phyloP scores from a whole-genome alignment of 2,329 filamentous ascomycete species.

The Calonectria pteridis region DNA sequence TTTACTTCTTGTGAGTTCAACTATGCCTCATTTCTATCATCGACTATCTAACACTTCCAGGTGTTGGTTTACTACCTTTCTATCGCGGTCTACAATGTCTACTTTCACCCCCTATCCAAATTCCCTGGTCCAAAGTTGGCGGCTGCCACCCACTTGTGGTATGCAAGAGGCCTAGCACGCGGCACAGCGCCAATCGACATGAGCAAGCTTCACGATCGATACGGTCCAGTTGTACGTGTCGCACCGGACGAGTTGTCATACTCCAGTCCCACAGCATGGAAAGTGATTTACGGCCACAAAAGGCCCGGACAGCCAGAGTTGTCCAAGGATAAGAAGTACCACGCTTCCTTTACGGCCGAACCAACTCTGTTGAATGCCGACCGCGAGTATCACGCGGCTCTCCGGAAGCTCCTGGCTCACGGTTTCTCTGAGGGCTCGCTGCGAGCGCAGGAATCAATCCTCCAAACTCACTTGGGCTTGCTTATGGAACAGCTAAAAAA shows the following conservation, averaged over 20 bases:
- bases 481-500: neutral
- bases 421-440: neutral
- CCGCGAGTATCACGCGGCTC: neutral
- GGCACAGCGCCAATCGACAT: neutral
- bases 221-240: neutral
- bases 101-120: neutral
- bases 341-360: neutral
- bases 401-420: neutral
- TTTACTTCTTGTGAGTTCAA: neutral
- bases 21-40: too few species aligned
- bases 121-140: neutral
- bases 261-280: neutral
- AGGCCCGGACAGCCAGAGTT: neutral
- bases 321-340: neutral
- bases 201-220: neutral
- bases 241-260: neutral
- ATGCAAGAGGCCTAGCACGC: neutral
- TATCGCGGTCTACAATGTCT: neutral
- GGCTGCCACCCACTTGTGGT: neutral
- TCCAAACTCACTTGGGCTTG: neutral
- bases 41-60: neutral
- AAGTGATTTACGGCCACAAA: neutral
- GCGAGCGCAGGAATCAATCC: neutral
- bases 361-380: neutral
- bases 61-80: neutral